phyloP scores from a whole-genome alignment of 768 basidiomycete species.

The Leucocoprinus sp. region DNA sequence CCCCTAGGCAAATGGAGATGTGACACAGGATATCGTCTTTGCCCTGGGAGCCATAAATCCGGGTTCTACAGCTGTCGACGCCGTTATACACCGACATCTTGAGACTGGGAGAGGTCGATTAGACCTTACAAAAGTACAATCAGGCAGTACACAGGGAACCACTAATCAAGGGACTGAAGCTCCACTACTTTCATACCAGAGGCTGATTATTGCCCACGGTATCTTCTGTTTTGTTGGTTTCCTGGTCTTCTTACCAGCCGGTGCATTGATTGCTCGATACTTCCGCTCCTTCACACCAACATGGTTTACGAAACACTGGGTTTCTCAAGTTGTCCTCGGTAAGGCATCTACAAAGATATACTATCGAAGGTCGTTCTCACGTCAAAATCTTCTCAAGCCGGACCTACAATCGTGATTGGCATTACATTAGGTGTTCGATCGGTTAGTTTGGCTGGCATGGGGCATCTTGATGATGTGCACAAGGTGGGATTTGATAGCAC shows the following conservation, averaged over 20 bases:
- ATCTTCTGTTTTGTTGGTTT: constrained; percentile 43
- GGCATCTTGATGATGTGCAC: constrained; percentile 37
- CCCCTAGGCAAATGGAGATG: constrained; percentile 33
- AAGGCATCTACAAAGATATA: constrained; percentile 10
- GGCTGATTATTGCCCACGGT: constrained; percentile 47
- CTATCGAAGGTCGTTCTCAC: background rate
- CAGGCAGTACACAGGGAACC: constrained; percentile 10
- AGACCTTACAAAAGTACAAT: constrained; percentile 39
- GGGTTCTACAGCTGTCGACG: constrained; percentile 32
- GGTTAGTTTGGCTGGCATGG: constrained; percentile 24
- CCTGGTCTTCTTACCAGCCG: constrained; percentile 43
- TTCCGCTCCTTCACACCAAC: constrained; percentile 36
- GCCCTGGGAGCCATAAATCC: constrained; percentile 49
- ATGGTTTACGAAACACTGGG: constrained; percentile 51
- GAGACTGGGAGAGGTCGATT: constrained; percentile 33
- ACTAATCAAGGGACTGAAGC: constrained; percentile 17
- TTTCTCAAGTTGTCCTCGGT: constrained; percentile 42
- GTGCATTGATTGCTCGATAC: constrained; percentile 47
- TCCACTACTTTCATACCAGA: constrained; percentile 39
- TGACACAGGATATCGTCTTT: constrained; percentile 43
- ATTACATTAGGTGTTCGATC: constrained; percentile 35
- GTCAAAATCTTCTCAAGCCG: constrained; percentile 24
- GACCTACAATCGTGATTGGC: constrained; percentile 34
- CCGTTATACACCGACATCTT: constrained; percentile 40
- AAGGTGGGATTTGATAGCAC: constrained; percentile 28